A percentile compares a stretch with the other conserved stretches of the same genome.
These are phyloP conservation scores for Paracoccidioides lutzii DNA, from an alignment of 2,329 filamentous ascomycete genomes.

Conservation along the genomic window DNA sequence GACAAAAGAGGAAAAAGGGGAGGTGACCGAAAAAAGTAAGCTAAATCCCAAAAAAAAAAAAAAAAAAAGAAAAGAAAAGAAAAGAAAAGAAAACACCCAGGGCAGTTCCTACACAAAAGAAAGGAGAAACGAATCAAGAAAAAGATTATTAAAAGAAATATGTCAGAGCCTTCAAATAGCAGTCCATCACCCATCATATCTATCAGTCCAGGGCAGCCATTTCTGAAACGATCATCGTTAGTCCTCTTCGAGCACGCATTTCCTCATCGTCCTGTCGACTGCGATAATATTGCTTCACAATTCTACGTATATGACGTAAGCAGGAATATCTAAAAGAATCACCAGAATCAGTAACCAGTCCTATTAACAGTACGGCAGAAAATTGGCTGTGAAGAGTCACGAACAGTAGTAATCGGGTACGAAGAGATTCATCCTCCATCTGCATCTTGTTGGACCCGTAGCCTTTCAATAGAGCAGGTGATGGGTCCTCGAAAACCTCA, in stretches of 20 bases:
- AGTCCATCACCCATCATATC: slow-evolving; percentile 3
- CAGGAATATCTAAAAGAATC: slow-evolving; percentile 24
- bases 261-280: slow-evolving; percentile 23
- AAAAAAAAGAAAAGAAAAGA: not conserved
- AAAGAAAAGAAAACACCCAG: not conserved
- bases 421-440: slow-evolving; percentile 16
- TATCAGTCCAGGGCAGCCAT: slow-evolving; percentile 16
- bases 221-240: slow-evolving; percentile 21
- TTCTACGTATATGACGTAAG: slow-evolving; percentile 25
- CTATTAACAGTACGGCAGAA: not conserved
- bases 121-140: not conserved
- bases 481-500: slow-evolving; percentile 34
- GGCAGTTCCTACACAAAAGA: not conserved
- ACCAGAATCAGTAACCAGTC: slow-evolving; percentile 3
- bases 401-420: slow-evolving; percentile 25
- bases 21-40: too few relatives aligned
- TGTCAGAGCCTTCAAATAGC: not conserved
- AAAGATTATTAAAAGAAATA: not conserved
- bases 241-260: slow-evolving; percentile 24
- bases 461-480: slow-evolving; percentile 24
- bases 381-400: slow-evolving; percentile 8
- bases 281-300: slow-evolving; percentile 30
- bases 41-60: not conserved
- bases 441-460: slow-evolving; percentile 17
- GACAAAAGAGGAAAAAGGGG: not conserved